A percentile compares a stretch with the other conserved stretches of the same genome.
These are phyloP conservation scores for Phaeoacremonium minimum DNA, from an alignment of 2,329 filamentous ascomycete genomes.

Conservation along the genomic window DNA sequence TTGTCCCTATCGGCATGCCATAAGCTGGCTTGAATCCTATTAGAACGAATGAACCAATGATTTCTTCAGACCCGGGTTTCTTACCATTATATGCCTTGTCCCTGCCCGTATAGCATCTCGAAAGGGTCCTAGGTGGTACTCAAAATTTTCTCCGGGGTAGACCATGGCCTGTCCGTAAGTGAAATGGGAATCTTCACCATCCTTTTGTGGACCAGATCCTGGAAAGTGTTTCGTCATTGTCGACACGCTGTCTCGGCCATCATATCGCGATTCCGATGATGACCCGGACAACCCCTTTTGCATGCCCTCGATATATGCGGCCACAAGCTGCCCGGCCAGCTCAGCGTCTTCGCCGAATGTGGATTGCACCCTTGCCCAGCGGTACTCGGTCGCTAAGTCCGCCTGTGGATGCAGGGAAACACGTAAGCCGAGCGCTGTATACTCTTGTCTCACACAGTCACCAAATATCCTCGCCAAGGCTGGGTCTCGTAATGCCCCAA, in stretches of 20 bases:
- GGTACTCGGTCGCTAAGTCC: constrained; percentile 44
- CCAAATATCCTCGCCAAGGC: constrained; percentile 39
- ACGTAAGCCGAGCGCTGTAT: constrained; percentile 34
- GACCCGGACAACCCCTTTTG: constrained; percentile 26
- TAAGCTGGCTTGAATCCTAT: constrained; percentile 6
- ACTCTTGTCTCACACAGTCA: constrained; percentile 43
- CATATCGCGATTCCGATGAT: constrained; percentile 16
- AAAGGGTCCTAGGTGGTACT: constrained; percentile 46
- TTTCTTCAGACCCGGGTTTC: background rate
- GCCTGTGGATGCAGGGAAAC: constrained; percentile 45
- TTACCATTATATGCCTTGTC: constrained; percentile 42
- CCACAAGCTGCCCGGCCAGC: constrained; percentile 28
- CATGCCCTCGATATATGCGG: constrained; percentile 42
- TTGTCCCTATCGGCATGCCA: constrained; percentile 32
- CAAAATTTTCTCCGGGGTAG: constrained; percentile 45
- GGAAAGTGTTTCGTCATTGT: constrained; percentile 52
- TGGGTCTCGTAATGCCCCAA: constrained; percentile 41
- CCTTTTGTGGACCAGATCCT: constrained; percentile 40
- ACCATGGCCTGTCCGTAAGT: constrained; percentile 45
- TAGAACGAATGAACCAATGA: background rate
- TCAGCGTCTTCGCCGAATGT: constrained; percentile 46
- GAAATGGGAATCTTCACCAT: constrained; percentile 50
- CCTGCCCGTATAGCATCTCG: constrained; percentile 43
- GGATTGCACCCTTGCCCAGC: constrained; percentile 40
- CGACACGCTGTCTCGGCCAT: constrained; percentile 37